A percentile compares a stretch with the other conserved stretches of the same genome.
phyloP scores from a whole-genome alignment of 352 stramenopile genomes.

The Hyaloperonospora arabidopsidis region DNA sequence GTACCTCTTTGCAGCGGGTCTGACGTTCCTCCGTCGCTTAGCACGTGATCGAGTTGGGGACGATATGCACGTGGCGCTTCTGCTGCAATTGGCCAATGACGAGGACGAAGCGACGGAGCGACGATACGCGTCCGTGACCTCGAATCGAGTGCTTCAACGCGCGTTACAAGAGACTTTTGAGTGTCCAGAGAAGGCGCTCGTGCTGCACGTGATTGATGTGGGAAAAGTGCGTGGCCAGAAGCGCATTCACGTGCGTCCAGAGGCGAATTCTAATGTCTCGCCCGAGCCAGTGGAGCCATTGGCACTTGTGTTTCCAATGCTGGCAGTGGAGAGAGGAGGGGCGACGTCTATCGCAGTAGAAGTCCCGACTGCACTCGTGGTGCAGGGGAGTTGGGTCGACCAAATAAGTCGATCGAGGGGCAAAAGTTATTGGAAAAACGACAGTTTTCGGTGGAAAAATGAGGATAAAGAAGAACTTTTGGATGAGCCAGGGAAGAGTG shows the following conservation, averaged over 20 bases:
- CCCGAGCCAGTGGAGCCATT: slow-evolving; percentile 60
- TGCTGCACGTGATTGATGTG: slow-evolving; percentile 72
- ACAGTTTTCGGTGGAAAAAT: slow-evolving; percentile 22
- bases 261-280: slow-evolving; percentile 80
- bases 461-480: no score
- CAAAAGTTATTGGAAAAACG: slow-evolving; percentile 37
- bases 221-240: slow-evolving; percentile 40
- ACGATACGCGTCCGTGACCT: slow-evolving; percentile 55
- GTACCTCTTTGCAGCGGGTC: slow-evolving; percentile 66
- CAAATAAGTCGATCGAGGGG: slow-evolving; percentile 60
- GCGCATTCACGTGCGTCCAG: slow-evolving; percentile 61
- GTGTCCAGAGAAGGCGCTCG: slow-evolving; percentile 44
- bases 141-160: slow-evolving; percentile 40
- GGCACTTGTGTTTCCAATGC: slow-evolving; percentile 62
- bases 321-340: slow-evolving; percentile 41
- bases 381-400: slow-evolving; percentile 27
- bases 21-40: slow-evolving; percentile 62
- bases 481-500: no score
- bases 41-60: slow-evolving; percentile 65
- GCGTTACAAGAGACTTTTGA: slow-evolving; percentile 69
- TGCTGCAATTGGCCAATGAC: slow-evolving; percentile 42
- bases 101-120: slow-evolving; percentile 18
- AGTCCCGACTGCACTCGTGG: slow-evolving; percentile 21
- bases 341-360: slow-evolving; percentile 36
- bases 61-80: slow-evolving; percentile 40